Conservation (phyloP, 768 basidiomycete species). For the Terana coerulea region DNA sequence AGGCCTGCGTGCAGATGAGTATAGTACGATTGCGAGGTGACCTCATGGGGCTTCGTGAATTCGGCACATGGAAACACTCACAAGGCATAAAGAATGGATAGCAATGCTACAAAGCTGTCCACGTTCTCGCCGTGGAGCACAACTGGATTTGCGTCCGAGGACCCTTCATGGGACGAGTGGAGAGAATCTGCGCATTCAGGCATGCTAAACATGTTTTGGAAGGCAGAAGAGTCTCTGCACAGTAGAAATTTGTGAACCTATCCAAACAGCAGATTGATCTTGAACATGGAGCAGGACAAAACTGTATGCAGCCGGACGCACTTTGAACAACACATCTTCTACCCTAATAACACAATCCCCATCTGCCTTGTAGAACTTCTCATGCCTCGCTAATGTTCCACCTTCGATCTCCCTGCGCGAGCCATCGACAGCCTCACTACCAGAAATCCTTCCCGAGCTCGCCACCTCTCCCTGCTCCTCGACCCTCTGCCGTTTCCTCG, state of each 20-base stretch:
- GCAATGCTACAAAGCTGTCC: slow-evolving; percentile 47
- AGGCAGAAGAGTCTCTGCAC: slow-evolving; percentile 27
- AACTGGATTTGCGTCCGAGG: slow-evolving; percentile 48
- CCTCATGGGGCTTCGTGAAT: background rate
- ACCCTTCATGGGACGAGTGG: slow-evolving; percentile 40
- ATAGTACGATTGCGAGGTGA: background rate
- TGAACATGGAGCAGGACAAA: too few species aligned
- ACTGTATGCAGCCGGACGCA: slow-evolving; percentile 28
- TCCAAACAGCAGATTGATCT: slow-evolving; percentile 2
- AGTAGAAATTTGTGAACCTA: slow-evolving; percentile 29
- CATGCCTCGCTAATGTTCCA: too few species aligned
- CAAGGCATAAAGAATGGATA: slow-evolving; percentile 52
- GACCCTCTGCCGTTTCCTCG: background rate
- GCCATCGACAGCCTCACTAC: too few species aligned
- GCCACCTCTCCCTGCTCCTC: background rate
- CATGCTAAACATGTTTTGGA: slow-evolving; percentile 20
- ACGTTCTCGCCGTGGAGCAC: slow-evolving; percentile 42
- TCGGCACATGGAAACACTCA: slow-evolving; percentile 29
- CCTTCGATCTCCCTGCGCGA: too few species aligned
- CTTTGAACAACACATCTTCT: slow-evolving; percentile 64
- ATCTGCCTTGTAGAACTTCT: slow-evolving; percentile 59
- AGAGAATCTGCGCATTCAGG: slow-evolving; percentile 6
- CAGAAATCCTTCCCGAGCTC: too few species aligned
- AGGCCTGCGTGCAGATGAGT: slow-evolving; percentile 6
- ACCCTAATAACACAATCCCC: slow-evolving; percentile 69